These are phyloP conservation scores for Acanthamoeba sp. DNA, from an alignment of 208 protist genomes.

Conservation along the genomic window DNA sequence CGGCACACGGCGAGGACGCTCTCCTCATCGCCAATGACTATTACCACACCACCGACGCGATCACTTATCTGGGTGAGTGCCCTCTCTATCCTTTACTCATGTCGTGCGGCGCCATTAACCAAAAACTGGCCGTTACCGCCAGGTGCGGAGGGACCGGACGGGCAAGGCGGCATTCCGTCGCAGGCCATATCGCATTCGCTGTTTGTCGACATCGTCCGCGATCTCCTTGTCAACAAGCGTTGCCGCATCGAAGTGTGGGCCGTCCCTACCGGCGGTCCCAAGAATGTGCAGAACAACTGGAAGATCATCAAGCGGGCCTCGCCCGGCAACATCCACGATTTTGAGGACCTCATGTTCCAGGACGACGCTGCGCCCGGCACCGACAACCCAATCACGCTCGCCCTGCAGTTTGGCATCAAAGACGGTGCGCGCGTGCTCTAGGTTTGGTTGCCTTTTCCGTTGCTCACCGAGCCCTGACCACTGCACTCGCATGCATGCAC, in stretches of 20 bases:
- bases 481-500: not conserved
- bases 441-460: too few relatives aligned
- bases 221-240: slow-evolving; percentile 77
- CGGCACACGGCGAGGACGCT: slow-evolving; percentile 84
- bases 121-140: too few relatives aligned
- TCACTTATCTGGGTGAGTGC: slow-evolving; percentile 78
- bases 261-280: not conserved
- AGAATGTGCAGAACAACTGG: slow-evolving; percentile 72
- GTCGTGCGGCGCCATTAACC: too few relatives aligned
- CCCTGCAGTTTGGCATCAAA: slow-evolving; percentile 76
- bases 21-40: slow-evolving; percentile 83
- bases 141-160: slow-evolving; percentile 25
- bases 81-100: not conserved
- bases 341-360: slow-evolving; percentile 87
- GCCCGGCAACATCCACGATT: slow-evolving; percentile 88
- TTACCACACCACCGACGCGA: slow-evolving; percentile 82
- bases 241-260: slow-evolving; percentile 79
- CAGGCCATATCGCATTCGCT: slow-evolving; percentile 75
- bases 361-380: not conserved
- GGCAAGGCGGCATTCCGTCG: slow-evolving; percentile 65
- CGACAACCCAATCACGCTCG: slow-evolving; percentile 82
- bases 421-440: slow-evolving; percentile 25
- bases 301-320: slow-evolving; percentile 75
- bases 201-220: slow-evolving; percentile 75
- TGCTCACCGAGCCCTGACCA: too few relatives aligned